A percentile compares a stretch with the other conserved stretches of the same genome.
phyloP scores from a whole-genome alignment of 1,139 yeast genomes.

The Meyerozyma smithsonii region DNA sequence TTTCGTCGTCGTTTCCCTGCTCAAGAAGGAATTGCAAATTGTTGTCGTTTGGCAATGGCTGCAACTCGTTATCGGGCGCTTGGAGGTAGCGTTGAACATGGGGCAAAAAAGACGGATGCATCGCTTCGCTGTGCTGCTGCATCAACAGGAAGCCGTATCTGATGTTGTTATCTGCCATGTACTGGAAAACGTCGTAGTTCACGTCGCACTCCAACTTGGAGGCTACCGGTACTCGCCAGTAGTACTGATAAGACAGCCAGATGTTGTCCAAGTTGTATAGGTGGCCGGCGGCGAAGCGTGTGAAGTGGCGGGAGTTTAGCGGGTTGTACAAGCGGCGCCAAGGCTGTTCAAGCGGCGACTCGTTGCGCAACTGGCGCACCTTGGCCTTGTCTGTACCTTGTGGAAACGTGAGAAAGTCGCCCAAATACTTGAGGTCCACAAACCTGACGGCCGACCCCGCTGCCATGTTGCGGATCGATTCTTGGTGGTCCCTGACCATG shows the following conservation, averaged over 20 bases:
- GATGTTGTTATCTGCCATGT: constrained; percentile 5
- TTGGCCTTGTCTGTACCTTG: constrained; percentile 2
- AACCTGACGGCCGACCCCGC: neutral
- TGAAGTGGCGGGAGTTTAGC: neutral
- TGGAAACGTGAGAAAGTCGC: constrained; percentile 3
- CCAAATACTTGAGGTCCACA: constrained; percentile 2
- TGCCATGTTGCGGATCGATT: neutral
- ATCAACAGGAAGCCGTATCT: constrained; percentile 13
- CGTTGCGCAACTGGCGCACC: neutral
- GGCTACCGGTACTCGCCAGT: constrained; percentile 6
- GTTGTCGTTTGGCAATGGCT: constrained; percentile 1
- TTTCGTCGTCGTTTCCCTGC: constrained; percentile 1
- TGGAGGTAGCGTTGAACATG: constrained; percentile 7
- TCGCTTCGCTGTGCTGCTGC: constrained; percentile 10
- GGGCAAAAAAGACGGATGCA: constrained; percentile 11
- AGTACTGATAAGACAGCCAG: constrained; percentile 5
- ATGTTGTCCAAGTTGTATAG: constrained; percentile 6
- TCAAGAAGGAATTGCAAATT: constrained; percentile 10
- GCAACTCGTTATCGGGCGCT: constrained; percentile 6
- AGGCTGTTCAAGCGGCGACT: neutral
- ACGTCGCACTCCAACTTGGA: constrained; percentile 4
- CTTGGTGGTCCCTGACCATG: neutral
- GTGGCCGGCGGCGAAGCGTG: constrained; percentile 2
- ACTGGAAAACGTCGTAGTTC: constrained; percentile 6
- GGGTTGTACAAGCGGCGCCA: neutral